Evolutionary conservation across 208 protist genomes (phyloP), one percentile per base, ranked within the genome.

Genomic region (Kentomonas sorsogonicus): DNA sequence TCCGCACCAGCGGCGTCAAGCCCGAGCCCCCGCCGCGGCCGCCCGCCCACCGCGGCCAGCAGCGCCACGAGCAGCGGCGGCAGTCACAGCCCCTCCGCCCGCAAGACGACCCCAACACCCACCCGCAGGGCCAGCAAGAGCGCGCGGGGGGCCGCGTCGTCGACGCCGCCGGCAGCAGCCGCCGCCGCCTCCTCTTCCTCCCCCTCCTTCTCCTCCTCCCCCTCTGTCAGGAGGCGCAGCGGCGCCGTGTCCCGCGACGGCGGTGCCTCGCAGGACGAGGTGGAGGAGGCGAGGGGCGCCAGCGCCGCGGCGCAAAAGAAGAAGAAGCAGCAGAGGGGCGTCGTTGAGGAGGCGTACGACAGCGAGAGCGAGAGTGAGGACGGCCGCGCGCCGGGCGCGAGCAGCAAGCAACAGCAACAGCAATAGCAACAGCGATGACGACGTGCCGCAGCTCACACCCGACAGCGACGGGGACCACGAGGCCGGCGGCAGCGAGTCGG

Each of bases 41-140:
- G 26, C 48, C 43, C 26, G 26, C 50, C 4, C 31, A 13, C n/a
- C 26, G 0, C 6, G 5, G 16, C n/a, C n/a, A 53, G 53, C 2
- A 53, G 53, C 23, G 57, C 33, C 39, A 66, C 63, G 18, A 56
- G 29, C 53, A 63, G 54, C 68, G 41, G 18, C 39, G 57, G 46
- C 59, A 38, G 25, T 30, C 60, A 43, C 31, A 60, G 53, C 46
- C 39, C 34, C 23, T 30, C 9, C 31, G 45, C 38, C 33, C 20
- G 26, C 41, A n/a, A n/a, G n/a, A n/a, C n/a, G n/a, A n/a, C n/a
- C n/a, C n/a, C n/a, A n/a, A n/a, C n/a, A n/a, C n/a, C n/a, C n/a
- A n/a, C n/a, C n/a, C n/a, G n/a, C n/a, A n/a, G n/a, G n/a, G n/a
- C n/a, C n/a, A n/a, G n/a, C n/a, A n/a, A n/a, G n/a, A n/a, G n/a